Percentiles rank a stretch among this genome's conserved stretches.
Conservation (phyloP, 805 yeast genomes). For the Teunomyces aglyptinius region DNA sequence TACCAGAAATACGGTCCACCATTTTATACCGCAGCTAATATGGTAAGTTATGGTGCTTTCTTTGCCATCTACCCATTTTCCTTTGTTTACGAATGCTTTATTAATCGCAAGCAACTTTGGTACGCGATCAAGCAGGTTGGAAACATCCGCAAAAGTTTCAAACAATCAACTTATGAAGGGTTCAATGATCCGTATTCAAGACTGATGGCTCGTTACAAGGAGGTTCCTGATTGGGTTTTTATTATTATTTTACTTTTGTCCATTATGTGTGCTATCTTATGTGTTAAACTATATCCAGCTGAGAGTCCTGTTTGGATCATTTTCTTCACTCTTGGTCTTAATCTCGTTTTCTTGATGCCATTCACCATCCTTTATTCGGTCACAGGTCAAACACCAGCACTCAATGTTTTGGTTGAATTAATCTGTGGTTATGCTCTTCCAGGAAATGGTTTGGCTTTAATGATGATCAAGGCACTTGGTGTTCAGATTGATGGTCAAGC, state of each 20-base stretch:
- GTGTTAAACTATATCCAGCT: conserved; percentile 30
- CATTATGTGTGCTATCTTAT: conserved; percentile 30
- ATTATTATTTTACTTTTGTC: conserved; percentile 24
- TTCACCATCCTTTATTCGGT: conserved; percentile 25
- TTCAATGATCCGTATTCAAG: conserved; percentile 32
- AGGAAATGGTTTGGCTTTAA: conserved; percentile 36
- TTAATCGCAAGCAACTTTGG: conserved; percentile 14
- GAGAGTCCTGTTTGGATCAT: conserved; percentile 39
- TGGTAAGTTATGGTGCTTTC: conserved; percentile 22
- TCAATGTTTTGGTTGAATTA: conserved; percentile 37
- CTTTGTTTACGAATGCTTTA: conserved; percentile 18
- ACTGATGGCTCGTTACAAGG: conserved; percentile 33
- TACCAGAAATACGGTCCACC: conserved; percentile 21
- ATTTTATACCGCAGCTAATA: conserved; percentile 21
- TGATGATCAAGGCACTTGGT: conserved; percentile 58
- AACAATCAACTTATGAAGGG: conserved; percentile 28
- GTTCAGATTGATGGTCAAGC: conserved; percentile 59
- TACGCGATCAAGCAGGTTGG: conserved; percentile 12
- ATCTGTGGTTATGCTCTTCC: conserved; percentile 38
- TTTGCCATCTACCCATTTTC: conserved; percentile 26
- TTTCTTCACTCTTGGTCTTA: conserved; percentile 33
- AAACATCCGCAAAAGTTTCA: conserved; percentile 14
- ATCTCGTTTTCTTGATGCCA: conserved; percentile 33
- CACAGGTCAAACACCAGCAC: conserved; percentile 32
- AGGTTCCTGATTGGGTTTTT: conserved; percentile 36